Evolutionary conservation across 2,329 filamentous ascomycete species (phyloP).

Genomic region (Stachybotrys elegans): DNA sequence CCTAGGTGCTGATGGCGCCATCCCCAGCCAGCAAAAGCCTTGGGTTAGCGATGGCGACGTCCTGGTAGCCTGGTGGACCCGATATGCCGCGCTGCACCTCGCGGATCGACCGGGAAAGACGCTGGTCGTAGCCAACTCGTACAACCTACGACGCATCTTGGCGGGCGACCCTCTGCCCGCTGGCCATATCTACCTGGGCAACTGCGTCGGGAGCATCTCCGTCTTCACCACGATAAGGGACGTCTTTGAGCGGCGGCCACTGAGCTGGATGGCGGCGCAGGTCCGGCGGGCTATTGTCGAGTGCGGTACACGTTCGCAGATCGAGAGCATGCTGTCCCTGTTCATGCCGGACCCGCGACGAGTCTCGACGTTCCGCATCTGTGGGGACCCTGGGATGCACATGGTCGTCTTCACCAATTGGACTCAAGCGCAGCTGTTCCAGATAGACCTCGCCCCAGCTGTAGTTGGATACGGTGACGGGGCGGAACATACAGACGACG

Average conservation of each 20-base stretch:
- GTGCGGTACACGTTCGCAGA: not conserved
- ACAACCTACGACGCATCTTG: not conserved
- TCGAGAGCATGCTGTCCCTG: not conserved
- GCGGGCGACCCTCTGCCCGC: not conserved
- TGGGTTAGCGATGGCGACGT: not conserved
- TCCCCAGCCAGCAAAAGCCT: not conserved
- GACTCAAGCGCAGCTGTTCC: not conserved
- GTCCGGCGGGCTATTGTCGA: not conserved
- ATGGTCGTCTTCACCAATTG: not conserved
- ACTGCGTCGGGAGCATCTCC: not conserved
- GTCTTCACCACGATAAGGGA: not conserved
- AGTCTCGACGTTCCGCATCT: not conserved
- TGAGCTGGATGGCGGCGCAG: not conserved
- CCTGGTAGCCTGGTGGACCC: not conserved
- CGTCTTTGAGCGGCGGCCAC: not conserved
- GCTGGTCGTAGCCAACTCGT: not conserved
- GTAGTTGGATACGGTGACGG: not conserved
- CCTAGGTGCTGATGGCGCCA: no score
- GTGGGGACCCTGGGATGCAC: not conserved
- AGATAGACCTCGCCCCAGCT: not conserved
- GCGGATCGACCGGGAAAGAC: not conserved
- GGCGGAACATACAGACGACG: not conserved
- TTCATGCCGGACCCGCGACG: not conserved
- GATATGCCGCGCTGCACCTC: not conserved
- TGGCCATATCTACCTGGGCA: not conserved